These are phyloP conservation scores for Pinus albicaulis DNA, from an alignment of 75 land plant species.

Conservation along the genomic window DNA sequence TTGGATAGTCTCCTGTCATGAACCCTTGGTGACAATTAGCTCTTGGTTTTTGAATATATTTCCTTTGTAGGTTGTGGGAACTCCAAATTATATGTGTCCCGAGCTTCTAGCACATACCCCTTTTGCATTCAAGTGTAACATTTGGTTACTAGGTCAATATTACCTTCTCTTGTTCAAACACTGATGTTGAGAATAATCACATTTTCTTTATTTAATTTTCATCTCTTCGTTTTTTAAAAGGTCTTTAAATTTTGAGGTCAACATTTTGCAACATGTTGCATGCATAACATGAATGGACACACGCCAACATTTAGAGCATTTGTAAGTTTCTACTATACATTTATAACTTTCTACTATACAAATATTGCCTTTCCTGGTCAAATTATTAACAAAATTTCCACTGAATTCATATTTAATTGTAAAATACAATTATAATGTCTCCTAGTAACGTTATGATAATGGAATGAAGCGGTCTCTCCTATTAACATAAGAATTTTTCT, in stretches of 20 bases:
- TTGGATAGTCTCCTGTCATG: not conserved
- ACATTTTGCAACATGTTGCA: slow-evolving; percentile 74
- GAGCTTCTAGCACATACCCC: slow-evolving; percentile 95
- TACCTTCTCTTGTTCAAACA: not conserved
- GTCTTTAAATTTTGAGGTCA: not conserved
- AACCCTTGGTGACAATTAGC: not conserved
- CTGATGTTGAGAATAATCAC: not conserved
- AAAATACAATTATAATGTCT: no score
- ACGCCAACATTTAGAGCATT: slow-evolving; percentile 97
- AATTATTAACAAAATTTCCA: not conserved
- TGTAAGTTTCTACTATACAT: slow-evolving; percentile 48
- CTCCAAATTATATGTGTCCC: slow-evolving; percentile 92
- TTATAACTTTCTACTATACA: not conserved
- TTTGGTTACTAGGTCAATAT: slow-evolving; percentile 82
- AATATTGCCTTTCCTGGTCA: not conserved
- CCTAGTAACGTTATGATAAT: no score
- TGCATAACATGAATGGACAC: slow-evolving; percentile 92
- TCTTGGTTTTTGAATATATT: not conserved
- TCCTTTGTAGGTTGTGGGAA: slow-evolving; percentile 70
- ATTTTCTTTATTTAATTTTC: not conserved
- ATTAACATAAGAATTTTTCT: no score
- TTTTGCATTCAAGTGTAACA: slow-evolving; percentile 90
- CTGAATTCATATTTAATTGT: no score
- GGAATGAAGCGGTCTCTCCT: no score
- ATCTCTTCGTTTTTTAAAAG: slow-evolving; percentile 5